Percentiles rank a stretch among this genome's conserved stretches.
These are phyloP conservation scores for Ensete ventricosum DNA, from an alignment of 176 grass and related monocot species.

Conservation along the genomic window DNA sequence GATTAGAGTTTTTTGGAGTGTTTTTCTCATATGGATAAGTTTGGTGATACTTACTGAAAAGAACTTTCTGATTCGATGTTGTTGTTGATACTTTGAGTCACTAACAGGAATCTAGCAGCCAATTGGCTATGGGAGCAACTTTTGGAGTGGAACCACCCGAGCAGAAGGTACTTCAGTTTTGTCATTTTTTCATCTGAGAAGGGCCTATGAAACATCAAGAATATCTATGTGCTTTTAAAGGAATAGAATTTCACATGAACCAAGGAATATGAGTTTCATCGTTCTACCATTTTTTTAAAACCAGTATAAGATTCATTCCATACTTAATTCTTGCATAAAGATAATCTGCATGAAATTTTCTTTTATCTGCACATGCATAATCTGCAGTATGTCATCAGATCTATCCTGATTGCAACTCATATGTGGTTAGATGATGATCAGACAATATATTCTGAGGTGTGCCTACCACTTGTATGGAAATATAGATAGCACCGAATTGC, in stretches of 20 bases:
- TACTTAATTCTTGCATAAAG: neutral
- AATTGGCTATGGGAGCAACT: constrained; percentile 90
- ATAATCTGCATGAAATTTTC: neutral
- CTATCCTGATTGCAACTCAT: neutral
- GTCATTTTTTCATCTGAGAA: constrained; percentile 6
- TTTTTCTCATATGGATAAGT: neutral
- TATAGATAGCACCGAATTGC: too few species aligned
- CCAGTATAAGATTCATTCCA: neutral
- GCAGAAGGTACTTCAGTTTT: constrained; percentile 33
- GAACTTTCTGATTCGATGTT: neutral
- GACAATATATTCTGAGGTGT: too few species aligned
- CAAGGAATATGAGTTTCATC: neutral
- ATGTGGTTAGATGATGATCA: too few species aligned
- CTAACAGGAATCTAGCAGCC: constrained; percentile 79
- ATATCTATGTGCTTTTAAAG: neutral
- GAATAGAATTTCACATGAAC: constrained; percentile 1
- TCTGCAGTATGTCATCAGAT: neutral
- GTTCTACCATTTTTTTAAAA: neutral
- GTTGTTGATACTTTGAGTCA: constrained; percentile 21
- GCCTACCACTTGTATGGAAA: too few species aligned
- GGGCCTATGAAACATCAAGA: constrained; percentile 4
- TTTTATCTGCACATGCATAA: neutral
- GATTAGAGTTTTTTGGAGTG: neutral
- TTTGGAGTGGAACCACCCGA: constrained; percentile 70
- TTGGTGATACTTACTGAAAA: neutral